Percentiles rank a stretch among this genome's conserved stretches.
Conservation (phyloP, 495 filamentous ascomycete genomes). For the Penicillium goetzii region DNA sequence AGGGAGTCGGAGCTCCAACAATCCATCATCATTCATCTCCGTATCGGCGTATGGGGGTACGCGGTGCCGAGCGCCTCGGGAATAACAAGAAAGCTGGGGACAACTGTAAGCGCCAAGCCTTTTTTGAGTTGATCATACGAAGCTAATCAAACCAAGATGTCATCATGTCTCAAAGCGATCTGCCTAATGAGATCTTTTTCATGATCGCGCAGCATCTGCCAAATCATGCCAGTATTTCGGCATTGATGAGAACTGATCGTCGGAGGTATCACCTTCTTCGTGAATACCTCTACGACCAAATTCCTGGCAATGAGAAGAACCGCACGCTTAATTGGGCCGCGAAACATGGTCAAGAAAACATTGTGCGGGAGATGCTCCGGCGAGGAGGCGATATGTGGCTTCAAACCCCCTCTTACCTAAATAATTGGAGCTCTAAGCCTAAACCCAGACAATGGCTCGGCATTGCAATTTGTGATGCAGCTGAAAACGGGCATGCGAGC, state of each 20-base stretch:
- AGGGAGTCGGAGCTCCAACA: neutral
- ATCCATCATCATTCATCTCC: neutral
- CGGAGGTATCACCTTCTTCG: conserved; percentile 1
- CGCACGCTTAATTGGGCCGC: neutral
- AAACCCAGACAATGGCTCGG: neutral
- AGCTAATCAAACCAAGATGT: neutral
- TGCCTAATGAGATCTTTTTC: conserved; percentile 8
- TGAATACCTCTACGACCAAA: conserved; percentile 7
- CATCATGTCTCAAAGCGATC: neutral
- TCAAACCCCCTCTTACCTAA: neutral
- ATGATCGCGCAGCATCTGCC: conserved; percentile 7
- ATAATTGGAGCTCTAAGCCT: neutral
- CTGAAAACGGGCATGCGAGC: neutral
- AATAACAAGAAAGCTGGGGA: neutral
- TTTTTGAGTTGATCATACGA: neutral
- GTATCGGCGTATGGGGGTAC: neutral
- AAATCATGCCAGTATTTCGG: neutral
- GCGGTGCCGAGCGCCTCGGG: neutral
- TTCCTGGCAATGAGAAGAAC: conserved; percentile 4
- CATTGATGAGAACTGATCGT: conserved; percentile 1
- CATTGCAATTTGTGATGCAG: neutral
- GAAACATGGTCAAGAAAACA: neutral
- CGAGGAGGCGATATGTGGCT: conserved; percentile 2
- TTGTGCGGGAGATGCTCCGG: conserved; percentile 5
- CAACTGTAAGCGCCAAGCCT: neutral